Evolutionary conservation across 2,329 filamentous ascomycete species (phyloP).

Genomic region (Neofusicoccum sp.): DNA sequence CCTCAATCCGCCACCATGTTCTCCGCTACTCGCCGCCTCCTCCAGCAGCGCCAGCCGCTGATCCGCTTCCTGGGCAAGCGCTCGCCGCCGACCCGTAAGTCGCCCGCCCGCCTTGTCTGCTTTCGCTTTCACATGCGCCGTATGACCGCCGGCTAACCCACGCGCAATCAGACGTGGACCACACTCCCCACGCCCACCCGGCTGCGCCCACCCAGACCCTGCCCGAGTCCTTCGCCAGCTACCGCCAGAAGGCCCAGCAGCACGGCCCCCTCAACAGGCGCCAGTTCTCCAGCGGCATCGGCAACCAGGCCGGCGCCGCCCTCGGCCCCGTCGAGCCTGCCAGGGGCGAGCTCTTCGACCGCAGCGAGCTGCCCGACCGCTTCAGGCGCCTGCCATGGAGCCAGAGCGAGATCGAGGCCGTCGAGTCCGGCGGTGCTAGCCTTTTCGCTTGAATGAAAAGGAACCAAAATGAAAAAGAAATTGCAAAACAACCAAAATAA

Average conservation of each 20-base stretch:
- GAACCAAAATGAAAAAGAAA: background rate
- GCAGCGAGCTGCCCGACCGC: conserved; percentile 80
- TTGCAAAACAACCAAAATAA: background rate
- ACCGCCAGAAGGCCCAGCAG: conserved; percentile 77
- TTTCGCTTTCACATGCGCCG: conserved; percentile 8
- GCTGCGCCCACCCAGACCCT: conserved; percentile 68
- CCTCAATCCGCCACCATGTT: conserved; percentile 34
- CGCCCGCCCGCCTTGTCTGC: background rate
- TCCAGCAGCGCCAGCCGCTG: conserved; percentile 52
- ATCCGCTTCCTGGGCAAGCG: conserved; percentile 57
- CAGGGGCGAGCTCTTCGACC: conserved; percentile 81
- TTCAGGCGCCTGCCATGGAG: conserved; percentile 78
- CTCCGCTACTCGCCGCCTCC: conserved; percentile 50
- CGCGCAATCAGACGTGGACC: conserved; percentile 65
- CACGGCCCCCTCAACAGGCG: conserved; percentile 66
- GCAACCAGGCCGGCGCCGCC: conserved; percentile 66
- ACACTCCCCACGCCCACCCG: conserved; percentile 73
- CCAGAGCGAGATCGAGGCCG: conserved; percentile 86
- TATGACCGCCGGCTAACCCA: conserved; percentile 12
- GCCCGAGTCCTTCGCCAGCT: conserved; percentile 71
- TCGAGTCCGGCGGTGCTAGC: conserved; percentile 89
- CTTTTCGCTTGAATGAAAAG: conserved; percentile 50
- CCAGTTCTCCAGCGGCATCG: conserved; percentile 48
- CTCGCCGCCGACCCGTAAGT: conserved; percentile 47
- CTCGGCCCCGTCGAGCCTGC: conserved; percentile 73